Base-by-base conservation (phyloP, 1,284 basidiomycete genomes). In the Apiotrichum gracile region DNA sequence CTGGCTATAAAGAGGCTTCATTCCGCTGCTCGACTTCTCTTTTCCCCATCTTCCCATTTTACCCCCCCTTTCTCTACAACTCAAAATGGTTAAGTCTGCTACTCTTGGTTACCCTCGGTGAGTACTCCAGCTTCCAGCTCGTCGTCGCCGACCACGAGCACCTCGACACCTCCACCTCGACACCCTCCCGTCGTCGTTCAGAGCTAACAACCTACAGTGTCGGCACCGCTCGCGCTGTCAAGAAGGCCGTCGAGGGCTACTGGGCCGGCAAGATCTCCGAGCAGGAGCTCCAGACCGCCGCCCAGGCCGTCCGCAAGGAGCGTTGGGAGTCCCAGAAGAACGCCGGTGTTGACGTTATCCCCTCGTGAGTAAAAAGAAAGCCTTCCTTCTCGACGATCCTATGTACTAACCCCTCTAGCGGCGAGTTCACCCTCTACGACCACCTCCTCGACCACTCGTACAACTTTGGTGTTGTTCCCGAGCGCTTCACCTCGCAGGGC, bases 351-450 rank as follows among this genome's bases (percentile, higher is more conserved):
- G 89, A 96, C 73, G 81, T 87, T 70, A 82, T 98, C 76, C 92
- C 96, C 55, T 92, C 91, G 91, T 91, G 63, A 60, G 82, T 76
- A 47, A 59, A 58, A 52, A 54, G 24, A 17, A 22, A 60, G 41
- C 16, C 43, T 48, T 42, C 9, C 10, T 2, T 27, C 10, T 7
- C 16, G 4, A n/a, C 40, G n/a, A 26, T 19, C 21, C n/a, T 21
- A 21, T 22, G 12, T 12, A 16, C 41, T 53, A 10, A 45, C 31
- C 31, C 45, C 51, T 47, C 33, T 68, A 97, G 92, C 69, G 93
- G 93, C 72, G 94, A 97, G 73, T 99, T 97, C 78, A 88, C 94
- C 42, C 85, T 98, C 64, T 99, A 98, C 77, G 96, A 99, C 79
- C 92, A 97, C 77, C 91, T 98, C 71, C 87, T 99, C 68, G 96